phyloP scores from a whole-genome alignment of 2,329 filamentous ascomycete genomes.

The Daldinia sp. region DNA sequence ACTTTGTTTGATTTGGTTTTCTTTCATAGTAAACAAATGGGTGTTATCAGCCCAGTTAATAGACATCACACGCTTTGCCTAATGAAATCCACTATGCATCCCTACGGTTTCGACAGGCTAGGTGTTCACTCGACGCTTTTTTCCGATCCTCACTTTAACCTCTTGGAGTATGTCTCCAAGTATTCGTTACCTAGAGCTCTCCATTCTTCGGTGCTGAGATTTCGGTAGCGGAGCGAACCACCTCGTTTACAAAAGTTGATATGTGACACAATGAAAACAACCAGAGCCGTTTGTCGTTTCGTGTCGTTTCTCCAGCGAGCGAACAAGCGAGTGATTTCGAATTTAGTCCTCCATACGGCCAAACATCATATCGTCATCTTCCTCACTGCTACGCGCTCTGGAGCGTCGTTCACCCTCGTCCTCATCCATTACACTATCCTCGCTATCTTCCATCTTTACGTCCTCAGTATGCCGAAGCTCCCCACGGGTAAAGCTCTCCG shows the following conservation, averaged over 20 bases:
- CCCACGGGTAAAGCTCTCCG: constrained; percentile 72
- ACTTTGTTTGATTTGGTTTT: constrained; percentile 36
- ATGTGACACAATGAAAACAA: constrained; percentile 61
- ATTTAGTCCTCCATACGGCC: constrained; percentile 90
- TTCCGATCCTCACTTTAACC: constrained; percentile 74
- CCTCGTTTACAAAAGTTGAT: constrained; percentile 56
- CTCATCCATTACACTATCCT: constrained; percentile 70
- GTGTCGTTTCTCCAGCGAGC: constrained; percentile 29
- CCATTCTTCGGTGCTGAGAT: constrained; percentile 75
- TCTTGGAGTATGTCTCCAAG: constrained; percentile 61
- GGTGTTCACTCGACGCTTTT: constrained; percentile 69
- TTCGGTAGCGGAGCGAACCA: constrained; percentile 70
- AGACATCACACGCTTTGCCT: constrained; percentile 39
- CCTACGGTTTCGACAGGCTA: constrained; percentile 42
- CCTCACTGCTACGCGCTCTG: constrained; percentile 73
- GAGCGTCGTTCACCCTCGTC: constrained; percentile 68
- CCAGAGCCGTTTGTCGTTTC: constrained; percentile 48
- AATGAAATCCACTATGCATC: constrained; percentile 37
- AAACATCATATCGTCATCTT: constrained; percentile 96
- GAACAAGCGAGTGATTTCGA: constrained; percentile 28
- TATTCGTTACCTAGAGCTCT: constrained; percentile 43
- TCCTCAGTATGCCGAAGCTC: constrained; percentile 63
- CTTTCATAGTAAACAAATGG: constrained; percentile 44
- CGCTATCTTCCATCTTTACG: constrained; percentile 73
- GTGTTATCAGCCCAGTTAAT: constrained; percentile 39